Evolutionary conservation across 805 yeast genomes (phyloP).

Genomic region (Pichia nanzhaoensis): DNA sequence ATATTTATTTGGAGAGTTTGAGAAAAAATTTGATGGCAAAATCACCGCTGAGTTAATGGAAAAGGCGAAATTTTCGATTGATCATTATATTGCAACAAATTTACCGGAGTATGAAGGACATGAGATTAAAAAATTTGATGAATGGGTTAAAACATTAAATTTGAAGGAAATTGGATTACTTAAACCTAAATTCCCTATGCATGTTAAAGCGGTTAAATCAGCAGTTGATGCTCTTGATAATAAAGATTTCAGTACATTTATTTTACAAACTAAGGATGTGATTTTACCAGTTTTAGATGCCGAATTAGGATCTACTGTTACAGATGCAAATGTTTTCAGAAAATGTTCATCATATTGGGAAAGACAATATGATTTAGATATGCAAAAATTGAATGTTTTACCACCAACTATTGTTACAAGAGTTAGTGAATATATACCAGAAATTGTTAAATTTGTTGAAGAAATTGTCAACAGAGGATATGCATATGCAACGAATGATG

Average conservation of each 20-base stretch:
- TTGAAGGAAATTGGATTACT: conserved; percentile 41
- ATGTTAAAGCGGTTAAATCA: conserved; percentile 50
- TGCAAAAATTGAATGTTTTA: conserved; percentile 76
- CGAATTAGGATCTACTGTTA: conserved; percentile 65
- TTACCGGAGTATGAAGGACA: conserved; percentile 35
- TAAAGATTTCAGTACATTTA: conserved; percentile 32
- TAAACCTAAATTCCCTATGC: conserved; percentile 86
- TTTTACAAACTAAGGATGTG: conserved; percentile 61
- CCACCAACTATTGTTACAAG: conserved; percentile 85
- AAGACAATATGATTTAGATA: conserved; percentile 72
- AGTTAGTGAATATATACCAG: conserved; percentile 93
- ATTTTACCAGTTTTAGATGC: conserved; percentile 67
- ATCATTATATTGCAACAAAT: conserved; percentile 45
- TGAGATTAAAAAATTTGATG: conserved; percentile 33
- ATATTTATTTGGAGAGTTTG: conserved; percentile 63
- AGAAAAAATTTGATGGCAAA: conserved; percentile 25
- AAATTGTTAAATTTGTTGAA: conserved; percentile 73
- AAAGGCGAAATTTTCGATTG: conserved; percentile 39
- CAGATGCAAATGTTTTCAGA: conserved; percentile 78
- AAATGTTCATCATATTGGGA: conserved; percentile 89
- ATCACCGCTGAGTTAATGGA: conserved; percentile 33
- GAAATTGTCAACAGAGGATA: conserved; percentile 72
- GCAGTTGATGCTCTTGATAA: conserved; percentile 11
- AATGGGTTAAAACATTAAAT: conserved; percentile 50
- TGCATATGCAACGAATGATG: conserved; percentile 79